Evolutionary conservation across 2,329 filamentous ascomycete genomes (phyloP), one percentile per base, ranked within the genome.

Genomic region (Aspergillus glaucus): DNA sequence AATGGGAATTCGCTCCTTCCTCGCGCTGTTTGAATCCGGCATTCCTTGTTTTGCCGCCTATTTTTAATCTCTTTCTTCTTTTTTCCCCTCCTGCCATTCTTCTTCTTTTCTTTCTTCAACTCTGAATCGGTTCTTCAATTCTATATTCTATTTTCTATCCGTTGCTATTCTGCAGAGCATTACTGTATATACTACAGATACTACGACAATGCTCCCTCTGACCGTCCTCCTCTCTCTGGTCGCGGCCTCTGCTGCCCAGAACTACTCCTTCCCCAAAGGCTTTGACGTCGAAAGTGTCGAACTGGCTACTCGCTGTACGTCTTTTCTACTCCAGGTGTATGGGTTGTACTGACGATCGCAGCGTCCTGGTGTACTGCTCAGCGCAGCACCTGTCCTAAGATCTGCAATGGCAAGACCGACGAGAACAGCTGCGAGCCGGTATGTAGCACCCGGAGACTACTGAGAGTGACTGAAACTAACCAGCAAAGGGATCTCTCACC

Each of bases 311-410:
- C 43, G 44, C 37, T 21, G 52, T 54, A 52, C 3, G 24, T 19
- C 10, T n/a, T 10, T 21, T 24, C 28, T 43, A 44, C 40, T n/a
- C 42, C 30, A 17, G 12, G 4, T 30, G 28, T 40, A 7, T 10
- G 37, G 37, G 9, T 6, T 40, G 10, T 4, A 10, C 22, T 42
- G 49, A 44, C 28, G 30, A 15, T 30, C 14, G 44, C 50, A 78
- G 76, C 62, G 52, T 59, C 69, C 49, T 85, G 81, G 81, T 86
- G 83, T 63, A 64, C 67, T 47, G 79, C 74, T 54, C 72, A 85
- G 69, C 67, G 68, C 52, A 81, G 81, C 67, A 76, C 75, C 41
- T 86, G 83, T 70, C 79, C 78, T 14, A 63, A 75, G 50, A 74
- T 85, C 54, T 86, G 83, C 68, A 74, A 74, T 53, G 74, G 75